Evolutionary conservation across 495 filamentous ascomycete species (phyloP).

Genomic region (Endocarpon pusillum): DNA sequence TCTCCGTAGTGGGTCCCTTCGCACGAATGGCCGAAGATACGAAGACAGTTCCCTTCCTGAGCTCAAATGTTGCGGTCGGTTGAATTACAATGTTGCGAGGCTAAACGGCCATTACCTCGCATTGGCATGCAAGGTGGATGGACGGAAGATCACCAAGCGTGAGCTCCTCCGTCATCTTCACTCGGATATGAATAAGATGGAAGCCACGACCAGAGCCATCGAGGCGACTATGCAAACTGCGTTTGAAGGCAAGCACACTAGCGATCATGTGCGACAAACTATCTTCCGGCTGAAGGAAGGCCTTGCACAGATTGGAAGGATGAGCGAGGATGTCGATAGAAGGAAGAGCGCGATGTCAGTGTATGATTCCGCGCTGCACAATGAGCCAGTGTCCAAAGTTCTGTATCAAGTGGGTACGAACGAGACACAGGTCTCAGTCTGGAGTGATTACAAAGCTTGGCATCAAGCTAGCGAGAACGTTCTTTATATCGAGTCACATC

Average conservation of each 20-base stretch:
- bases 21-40: background rate
- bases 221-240: conserved; percentile 8
- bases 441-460: conserved; percentile 12
- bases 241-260: conserved; percentile 4
- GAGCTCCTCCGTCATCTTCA: conserved; percentile 14
- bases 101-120: conserved; percentile 12
- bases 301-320: background rate
- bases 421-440: conserved; percentile 2
- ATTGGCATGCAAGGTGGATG: conserved; percentile 19
- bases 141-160: conserved; percentile 14
- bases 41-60: conserved; percentile 4
- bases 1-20: background rate
- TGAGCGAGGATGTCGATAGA: conserved; percentile 1
- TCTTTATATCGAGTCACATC: conserved; percentile 12
- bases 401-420: conserved; percentile 8
- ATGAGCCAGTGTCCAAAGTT: conserved; percentile 15
- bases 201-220: too few relatives aligned
- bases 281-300: conserved; percentile 3
- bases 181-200: conserved; percentile 10
- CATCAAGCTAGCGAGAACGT: conserved; percentile 3
- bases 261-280: conserved; percentile 3
- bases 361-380: conserved; percentile 8
- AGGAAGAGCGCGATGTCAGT: conserved; percentile 6
- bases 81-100: conserved; percentile 10
- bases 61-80: conserved; percentile 9